Conservation (phyloP, 352 stramenopile genomes). For the Phytophthora lateralis region DNA sequence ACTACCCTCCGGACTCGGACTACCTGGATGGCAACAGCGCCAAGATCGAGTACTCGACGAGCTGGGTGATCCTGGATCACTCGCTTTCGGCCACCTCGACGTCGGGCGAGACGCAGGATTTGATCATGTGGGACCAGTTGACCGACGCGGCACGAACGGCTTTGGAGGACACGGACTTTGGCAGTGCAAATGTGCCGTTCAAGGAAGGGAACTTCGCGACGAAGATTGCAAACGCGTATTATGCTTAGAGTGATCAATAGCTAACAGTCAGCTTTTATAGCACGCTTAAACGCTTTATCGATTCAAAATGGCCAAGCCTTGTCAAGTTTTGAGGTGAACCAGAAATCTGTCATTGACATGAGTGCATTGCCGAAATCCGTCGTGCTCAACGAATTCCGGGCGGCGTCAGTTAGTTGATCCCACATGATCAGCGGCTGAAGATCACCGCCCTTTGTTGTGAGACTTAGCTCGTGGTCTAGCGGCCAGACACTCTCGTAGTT, state of each 20-base stretch:
- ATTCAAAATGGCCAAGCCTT: too few species aligned
- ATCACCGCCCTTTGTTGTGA: too few species aligned
- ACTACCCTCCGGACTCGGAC: slow-evolving; percentile 5
- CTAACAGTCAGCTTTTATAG: neutral
- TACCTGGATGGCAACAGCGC: neutral
- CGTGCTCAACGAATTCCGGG: too few species aligned
- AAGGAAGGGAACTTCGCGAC: slow-evolving; percentile 11
- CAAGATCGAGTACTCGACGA: neutral
- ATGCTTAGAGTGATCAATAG: slow-evolving; percentile 2
- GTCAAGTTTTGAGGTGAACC: too few species aligned
- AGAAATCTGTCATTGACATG: too few species aligned
- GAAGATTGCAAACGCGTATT: slow-evolving; percentile 8
- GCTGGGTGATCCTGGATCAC: slow-evolving; percentile 8
- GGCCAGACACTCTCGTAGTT: too few species aligned
- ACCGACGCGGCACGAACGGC: neutral
- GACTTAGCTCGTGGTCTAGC: too few species aligned
- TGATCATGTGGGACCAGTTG: slow-evolving; percentile 9
- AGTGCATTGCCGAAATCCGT: too few species aligned
- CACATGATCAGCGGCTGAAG: too few species aligned
- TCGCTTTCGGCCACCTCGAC: slow-evolving; percentile 8
- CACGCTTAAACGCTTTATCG: neutral
- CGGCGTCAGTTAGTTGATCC: too few species aligned
- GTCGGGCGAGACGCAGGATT: slow-evolving; percentile 1
- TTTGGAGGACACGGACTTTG: slow-evolving; percentile 8
- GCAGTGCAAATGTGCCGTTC: slow-evolving; percentile 5